Evolutionary conservation across 106 monocot genomes (phyloP).

Genomic region (Dioscorea zingiberensis): DNA sequence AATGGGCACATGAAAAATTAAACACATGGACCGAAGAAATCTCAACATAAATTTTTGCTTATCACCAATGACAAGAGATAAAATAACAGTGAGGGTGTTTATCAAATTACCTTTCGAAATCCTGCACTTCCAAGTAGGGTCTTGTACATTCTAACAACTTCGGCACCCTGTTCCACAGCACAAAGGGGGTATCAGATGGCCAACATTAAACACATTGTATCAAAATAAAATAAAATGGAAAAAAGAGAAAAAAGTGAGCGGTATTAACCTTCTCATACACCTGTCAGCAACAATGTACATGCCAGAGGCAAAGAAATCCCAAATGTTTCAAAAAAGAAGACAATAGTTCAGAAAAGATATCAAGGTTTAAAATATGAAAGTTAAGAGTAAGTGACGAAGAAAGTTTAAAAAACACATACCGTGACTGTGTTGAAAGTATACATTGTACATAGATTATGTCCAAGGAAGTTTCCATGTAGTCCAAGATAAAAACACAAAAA

Average conservation of each 20-base stretch:
- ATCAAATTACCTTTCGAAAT: slow-evolving; percentile 71
- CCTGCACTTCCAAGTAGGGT: slow-evolving; percentile 87
- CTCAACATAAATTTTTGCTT: too few relatives aligned
- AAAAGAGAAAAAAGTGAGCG: background rate
- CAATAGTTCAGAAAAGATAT: slow-evolving; percentile 1
- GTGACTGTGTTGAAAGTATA: slow-evolving; percentile 49
- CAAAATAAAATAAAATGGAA: background rate
- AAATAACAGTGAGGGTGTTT: background rate
- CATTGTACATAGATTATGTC: background rate
- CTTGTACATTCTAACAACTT: slow-evolving; percentile 99
- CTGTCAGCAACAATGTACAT: slow-evolving; percentile 25
- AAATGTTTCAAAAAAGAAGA: slow-evolving; percentile 1
- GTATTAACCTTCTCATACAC: slow-evolving; percentile 94
- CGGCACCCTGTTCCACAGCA: slow-evolving; percentile 67
- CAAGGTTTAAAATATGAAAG: background rate
- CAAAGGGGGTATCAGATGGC: background rate
- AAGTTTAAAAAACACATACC: slow-evolving; percentile 40
- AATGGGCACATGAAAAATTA: too few relatives aligned
- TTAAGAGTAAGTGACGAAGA: slow-evolving; percentile 9
- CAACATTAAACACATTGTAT: background rate
- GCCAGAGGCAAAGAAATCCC: slow-evolving; percentile 1
- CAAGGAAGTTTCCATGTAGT: too few relatives aligned
- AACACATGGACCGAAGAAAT: too few relatives aligned
- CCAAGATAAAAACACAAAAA: background rate
- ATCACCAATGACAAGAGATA: too few relatives aligned